Evolutionary conservation across 768 basidiomycete genomes (phyloP).

Genomic region (Hemileccinum rubropunctum): DNA sequence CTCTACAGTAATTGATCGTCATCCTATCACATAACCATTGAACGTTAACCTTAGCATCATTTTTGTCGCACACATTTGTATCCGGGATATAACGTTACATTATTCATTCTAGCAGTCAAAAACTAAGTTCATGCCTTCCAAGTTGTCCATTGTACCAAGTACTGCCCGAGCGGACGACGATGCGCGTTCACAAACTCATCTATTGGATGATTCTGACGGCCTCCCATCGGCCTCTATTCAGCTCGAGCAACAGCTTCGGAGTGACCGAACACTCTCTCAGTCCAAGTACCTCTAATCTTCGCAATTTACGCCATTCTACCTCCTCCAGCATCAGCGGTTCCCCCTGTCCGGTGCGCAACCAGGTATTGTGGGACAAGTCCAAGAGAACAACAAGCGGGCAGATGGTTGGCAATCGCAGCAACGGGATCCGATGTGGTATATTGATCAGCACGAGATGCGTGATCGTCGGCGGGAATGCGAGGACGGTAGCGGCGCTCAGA

Average conservation of each 20-base stretch:
- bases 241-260: slow-evolving; percentile 36
- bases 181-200: background rate
- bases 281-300: slow-evolving; percentile 51
- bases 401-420: slow-evolving; percentile 55
- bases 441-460: slow-evolving; percentile 60
- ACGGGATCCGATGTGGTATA: slow-evolving; percentile 43
- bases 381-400: slow-evolving; percentile 63
- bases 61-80: slow-evolving; percentile 12
- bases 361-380: slow-evolving; percentile 66
- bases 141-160: background rate
- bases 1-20: background rate
- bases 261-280: slow-evolving; percentile 52
- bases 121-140: background rate
- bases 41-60: slow-evolving; percentile 16
- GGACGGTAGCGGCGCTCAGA: slow-evolving; percentile 43
- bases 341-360: slow-evolving; percentile 31
- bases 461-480: slow-evolving; percentile 60
- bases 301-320: slow-evolving; percentile 59
- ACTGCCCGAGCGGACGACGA: too few relatives aligned
- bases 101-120: slow-evolving; percentile 19
- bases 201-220: slow-evolving; percentile 53
- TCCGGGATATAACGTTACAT: slow-evolving; percentile 22
- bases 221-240: slow-evolving; percentile 66
- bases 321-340: slow-evolving; percentile 40
- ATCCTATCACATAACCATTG: slow-evolving; percentile 6